These are phyloP conservation scores for Barnettozyma wickerhamii DNA, from an alignment of 805 yeast genomes.

Conservation along the genomic window DNA sequence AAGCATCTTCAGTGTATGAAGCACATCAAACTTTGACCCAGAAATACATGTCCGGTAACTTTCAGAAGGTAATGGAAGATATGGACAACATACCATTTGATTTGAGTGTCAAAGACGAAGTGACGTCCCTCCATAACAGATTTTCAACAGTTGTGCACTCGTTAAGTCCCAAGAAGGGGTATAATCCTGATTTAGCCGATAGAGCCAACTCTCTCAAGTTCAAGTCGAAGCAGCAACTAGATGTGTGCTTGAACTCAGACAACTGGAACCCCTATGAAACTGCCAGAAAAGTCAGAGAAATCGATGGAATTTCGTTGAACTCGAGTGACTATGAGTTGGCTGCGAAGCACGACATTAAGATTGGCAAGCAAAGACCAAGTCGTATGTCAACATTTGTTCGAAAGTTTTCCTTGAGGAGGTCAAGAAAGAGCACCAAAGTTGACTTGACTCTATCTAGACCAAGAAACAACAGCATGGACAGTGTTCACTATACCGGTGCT, in stretches of 20 bases:
- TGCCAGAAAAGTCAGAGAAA: slow-evolving; percentile 13
- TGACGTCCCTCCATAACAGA: slow-evolving; percentile 6
- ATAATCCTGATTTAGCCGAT: neutral
- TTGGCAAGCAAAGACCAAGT: slow-evolving; percentile 4
- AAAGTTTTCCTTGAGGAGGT: slow-evolving; percentile 4
- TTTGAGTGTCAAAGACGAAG: slow-evolving; percentile 12
- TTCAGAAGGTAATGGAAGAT: slow-evolving; percentile 20
- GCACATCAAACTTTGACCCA: slow-evolving; percentile 25
- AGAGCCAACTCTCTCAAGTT: slow-evolving; percentile 4
- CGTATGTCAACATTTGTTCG: slow-evolving; percentile 4
- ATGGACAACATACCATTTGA: slow-evolving; percentile 24
- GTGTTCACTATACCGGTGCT: slow-evolving; percentile 2
- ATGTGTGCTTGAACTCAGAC: slow-evolving; percentile 1
- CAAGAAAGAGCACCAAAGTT: neutral
- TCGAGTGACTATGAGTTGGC: slow-evolving; percentile 10
- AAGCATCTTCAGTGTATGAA: slow-evolving; percentile 7
- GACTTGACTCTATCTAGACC: neutral
- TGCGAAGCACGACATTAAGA: slow-evolving; percentile 2
- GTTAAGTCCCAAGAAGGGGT: slow-evolving; percentile 16
- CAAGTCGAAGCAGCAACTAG: slow-evolving; percentile 6
- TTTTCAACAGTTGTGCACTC: slow-evolving; percentile 12
- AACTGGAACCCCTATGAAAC: slow-evolving; percentile 21
- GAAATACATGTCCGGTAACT: slow-evolving; percentile 19
- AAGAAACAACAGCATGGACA: slow-evolving; percentile 6
- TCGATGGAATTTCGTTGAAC: slow-evolving; percentile 9